Evolutionary conservation across 805 yeast species (phyloP).

Genomic region (Nakazawaea peltata): DNA sequence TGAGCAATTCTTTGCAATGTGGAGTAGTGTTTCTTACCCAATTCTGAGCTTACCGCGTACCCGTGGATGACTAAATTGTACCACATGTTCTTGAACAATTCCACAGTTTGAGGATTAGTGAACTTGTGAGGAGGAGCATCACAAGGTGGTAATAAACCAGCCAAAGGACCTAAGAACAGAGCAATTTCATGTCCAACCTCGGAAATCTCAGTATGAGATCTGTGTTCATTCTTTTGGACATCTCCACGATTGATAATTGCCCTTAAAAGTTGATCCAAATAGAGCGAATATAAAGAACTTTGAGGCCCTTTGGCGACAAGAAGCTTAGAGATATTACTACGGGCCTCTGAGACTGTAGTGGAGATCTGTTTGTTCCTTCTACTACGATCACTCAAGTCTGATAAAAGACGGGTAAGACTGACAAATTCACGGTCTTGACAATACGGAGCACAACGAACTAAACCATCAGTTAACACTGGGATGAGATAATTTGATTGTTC

Average conservation of each 20-base stretch:
- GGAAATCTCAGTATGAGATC: conserved; percentile 66
- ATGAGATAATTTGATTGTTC: conserved; percentile 45
- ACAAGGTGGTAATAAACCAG: conserved; percentile 59
- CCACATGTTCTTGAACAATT: conserved; percentile 84
- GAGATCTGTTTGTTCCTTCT: conserved; percentile 22
- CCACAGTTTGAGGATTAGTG: conserved; percentile 40
- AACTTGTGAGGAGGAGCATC: conserved; percentile 22
- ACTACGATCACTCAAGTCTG: conserved; percentile 39
- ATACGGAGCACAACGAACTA: conserved; percentile 52
- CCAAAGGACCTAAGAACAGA: conserved; percentile 61
- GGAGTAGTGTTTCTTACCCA: conserved; percentile 35
- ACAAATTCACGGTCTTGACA: conserved; percentile 62
- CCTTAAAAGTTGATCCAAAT: conserved; percentile 58
- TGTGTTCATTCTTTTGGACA: conserved; percentile 53
- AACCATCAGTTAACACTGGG: conserved; percentile 47
- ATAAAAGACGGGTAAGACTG: conserved; percentile 50
- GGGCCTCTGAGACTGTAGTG: conserved; percentile 39
- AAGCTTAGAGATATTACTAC: conserved; percentile 34
- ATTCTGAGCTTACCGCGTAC: conserved; percentile 50
- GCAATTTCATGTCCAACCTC: conserved; percentile 65
- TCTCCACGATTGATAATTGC: conserved; percentile 75
- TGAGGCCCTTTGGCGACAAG: conserved; percentile 27
- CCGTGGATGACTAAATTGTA: conserved; percentile 92
- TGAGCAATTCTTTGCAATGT: conserved; percentile 69
- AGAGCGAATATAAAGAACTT: conserved; percentile 34